phyloP scores from a whole-genome alignment of 768 basidiomycete species.

The Inosperma sp. region DNA sequence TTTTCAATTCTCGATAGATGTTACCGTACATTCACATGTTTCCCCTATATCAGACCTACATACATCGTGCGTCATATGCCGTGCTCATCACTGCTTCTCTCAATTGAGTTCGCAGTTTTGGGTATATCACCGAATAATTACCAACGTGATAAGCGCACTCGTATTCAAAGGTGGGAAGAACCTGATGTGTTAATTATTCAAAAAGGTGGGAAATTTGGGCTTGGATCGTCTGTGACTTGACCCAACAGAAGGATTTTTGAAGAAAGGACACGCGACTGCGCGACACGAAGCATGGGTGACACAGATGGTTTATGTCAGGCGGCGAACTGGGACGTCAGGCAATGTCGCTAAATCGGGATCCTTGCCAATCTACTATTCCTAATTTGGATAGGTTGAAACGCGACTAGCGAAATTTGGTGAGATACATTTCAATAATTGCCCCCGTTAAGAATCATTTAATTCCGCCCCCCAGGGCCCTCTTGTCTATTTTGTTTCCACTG shows the following conservation, averaged over 20 bases:
- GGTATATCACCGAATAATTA: not conserved
- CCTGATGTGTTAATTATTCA: no score
- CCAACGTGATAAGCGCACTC: not conserved
- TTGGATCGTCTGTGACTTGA: not conserved
- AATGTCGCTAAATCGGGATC: slow-evolving; percentile 22
- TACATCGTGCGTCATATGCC: slow-evolving; percentile 3
- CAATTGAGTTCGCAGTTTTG: slow-evolving; percentile 2
- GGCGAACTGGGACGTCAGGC: slow-evolving; percentile 42
- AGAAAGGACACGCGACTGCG: slow-evolving; percentile 16
- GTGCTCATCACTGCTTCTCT: slow-evolving; percentile 2
- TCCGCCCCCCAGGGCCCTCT: slow-evolving; percentile 20
- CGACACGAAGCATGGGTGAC: slow-evolving; percentile 11
- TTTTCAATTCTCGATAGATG: slow-evolving; percentile 76
- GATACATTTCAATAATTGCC: slow-evolving; percentile 22
- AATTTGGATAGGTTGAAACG: slow-evolving; percentile 41
- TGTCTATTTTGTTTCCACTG: slow-evolving; percentile 9
- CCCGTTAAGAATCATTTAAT: slow-evolving; percentile 26
- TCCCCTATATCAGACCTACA: slow-evolving; percentile 19
- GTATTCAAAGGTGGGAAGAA: not conserved
- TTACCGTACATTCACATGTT: slow-evolving; percentile 17
- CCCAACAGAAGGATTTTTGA: not conserved
- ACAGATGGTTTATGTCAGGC: slow-evolving; percentile 19
- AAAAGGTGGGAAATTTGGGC: no score
- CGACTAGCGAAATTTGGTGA: slow-evolving; percentile 29
- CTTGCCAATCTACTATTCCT: slow-evolving; percentile 24